phyloP scores from a whole-genome alignment of 2,329 filamentous ascomycete species.

The Monilinia fructicola region DNA sequence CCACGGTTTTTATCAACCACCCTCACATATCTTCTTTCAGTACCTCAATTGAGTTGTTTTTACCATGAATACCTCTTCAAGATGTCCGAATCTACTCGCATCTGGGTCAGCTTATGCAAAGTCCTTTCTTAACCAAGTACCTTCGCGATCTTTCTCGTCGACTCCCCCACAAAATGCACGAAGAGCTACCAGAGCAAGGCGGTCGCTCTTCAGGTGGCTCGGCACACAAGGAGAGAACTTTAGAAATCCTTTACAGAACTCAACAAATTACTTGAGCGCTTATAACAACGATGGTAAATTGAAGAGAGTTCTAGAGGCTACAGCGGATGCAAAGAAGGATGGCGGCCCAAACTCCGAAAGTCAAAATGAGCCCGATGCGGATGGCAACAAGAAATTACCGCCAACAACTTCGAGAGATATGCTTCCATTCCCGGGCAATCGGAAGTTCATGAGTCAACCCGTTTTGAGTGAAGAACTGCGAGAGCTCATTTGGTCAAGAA shows the following conservation, averaged over 20 bases:
- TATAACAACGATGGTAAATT: slow-evolving; percentile 37
- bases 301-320: slow-evolving; percentile 32
- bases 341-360: slow-evolving; percentile 12
- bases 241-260: slow-evolving; percentile 34
- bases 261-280: slow-evolving; percentile 40
- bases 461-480: slow-evolving; percentile 65
- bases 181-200: slow-evolving; percentile 36
- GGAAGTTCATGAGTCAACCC: slow-evolving; percentile 57
- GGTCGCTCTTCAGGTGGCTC: slow-evolving; percentile 39
- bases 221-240: slow-evolving; percentile 34
- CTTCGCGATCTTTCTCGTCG: slow-evolving; percentile 39
- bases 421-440: slow-evolving; percentile 63
- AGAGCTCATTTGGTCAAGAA: slow-evolving; percentile 60
- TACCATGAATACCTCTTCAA: slow-evolving; percentile 37
- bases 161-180: slow-evolving; percentile 32
- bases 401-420: slow-evolving; percentile 32
- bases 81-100: slow-evolving; percentile 32
- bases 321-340: slow-evolving; percentile 7
- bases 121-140: slow-evolving; percentile 30
- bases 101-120: slow-evolving; percentile 30
- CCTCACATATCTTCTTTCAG: neutral
- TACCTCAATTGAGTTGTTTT: slow-evolving; percentile 14
- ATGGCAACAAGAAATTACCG: slow-evolving; percentile 29
- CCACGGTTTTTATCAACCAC: slow-evolving; percentile 20
- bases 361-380: slow-evolving; percentile 11